A percentile compares a stretch with the other conserved stretches of the same genome.
These are phyloP conservation scores for Aureoboletus auriporus DNA, from an alignment of 768 basidiomycete species.

Conservation along the genomic window DNA sequence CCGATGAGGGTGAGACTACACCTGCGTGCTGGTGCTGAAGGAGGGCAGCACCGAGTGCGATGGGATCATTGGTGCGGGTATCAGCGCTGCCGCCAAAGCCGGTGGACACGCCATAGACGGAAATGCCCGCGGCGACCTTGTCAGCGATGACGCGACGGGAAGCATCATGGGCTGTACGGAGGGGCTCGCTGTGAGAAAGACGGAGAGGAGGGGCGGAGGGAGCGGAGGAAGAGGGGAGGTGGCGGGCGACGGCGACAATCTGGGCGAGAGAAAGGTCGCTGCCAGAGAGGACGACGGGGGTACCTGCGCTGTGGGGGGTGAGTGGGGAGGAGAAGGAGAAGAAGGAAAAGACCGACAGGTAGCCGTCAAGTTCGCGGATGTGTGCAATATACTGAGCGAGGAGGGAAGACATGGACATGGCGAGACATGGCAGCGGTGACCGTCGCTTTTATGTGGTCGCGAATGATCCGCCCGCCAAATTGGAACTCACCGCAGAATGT, in stretches of 20 bases:
- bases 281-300: constrained; percentile 63
- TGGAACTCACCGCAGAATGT: too few species aligned
- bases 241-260: constrained; percentile 72
- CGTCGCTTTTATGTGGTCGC: constrained; percentile 5
- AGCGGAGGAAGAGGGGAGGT: constrained; percentile 32
- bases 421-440: background rate
- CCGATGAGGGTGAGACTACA: constrained; percentile 56
- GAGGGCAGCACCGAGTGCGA: constrained; percentile 76
- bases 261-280: constrained; percentile 70
- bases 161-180: constrained; percentile 53
- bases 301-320: constrained; percentile 47
- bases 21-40: constrained; percentile 81
- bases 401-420: constrained; percentile 28
- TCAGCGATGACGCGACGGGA: constrained; percentile 60
- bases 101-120: constrained; percentile 80
- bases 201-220: constrained; percentile 17
- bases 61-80: constrained; percentile 72
- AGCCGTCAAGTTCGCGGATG: constrained; percentile 56
- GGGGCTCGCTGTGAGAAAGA: constrained; percentile 17
- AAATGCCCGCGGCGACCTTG: constrained; percentile 64
- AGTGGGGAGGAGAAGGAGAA: background rate
- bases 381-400: constrained; percentile 56
- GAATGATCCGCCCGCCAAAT: constrained; percentile 19
- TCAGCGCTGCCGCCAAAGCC: constrained; percentile 90
- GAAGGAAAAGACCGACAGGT: constrained; percentile 47